phyloP scores from a whole-genome alignment of 192 early-diverging fungal species.

The Entrophospora sp. region DNA sequence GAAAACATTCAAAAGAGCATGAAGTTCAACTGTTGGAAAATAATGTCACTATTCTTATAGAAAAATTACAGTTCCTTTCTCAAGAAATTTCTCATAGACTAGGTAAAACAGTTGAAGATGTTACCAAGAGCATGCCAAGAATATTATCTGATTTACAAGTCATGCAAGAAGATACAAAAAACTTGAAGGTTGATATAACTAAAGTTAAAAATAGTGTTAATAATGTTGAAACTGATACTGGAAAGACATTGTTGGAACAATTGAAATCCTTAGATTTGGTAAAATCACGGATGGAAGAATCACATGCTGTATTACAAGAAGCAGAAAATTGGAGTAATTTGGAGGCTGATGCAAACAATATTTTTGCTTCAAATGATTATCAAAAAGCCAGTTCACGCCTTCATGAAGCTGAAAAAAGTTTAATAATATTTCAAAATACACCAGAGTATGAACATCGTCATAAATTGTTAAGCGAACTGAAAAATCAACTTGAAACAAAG shows the following conservation, averaged over 20 bases:
- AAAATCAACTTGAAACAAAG: slow-evolving; percentile 50
- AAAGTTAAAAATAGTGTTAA: slow-evolving; percentile 38
- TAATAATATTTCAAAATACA: slow-evolving; percentile 55
- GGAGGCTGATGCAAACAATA: slow-evolving; percentile 50
- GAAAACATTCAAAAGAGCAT: neutral
- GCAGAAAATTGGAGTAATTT: slow-evolving; percentile 76
- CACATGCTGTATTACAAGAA: slow-evolving; percentile 52
- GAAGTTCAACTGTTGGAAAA: slow-evolving; percentile 10
- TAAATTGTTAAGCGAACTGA: slow-evolving; percentile 42
- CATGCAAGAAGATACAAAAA: slow-evolving; percentile 42
- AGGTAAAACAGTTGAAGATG: slow-evolving; percentile 43
- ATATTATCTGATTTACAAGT: slow-evolving; percentile 53
- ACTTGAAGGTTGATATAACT: slow-evolving; percentile 37
- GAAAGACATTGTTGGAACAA: slow-evolving; percentile 47
- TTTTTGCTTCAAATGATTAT: slow-evolving; percentile 57
- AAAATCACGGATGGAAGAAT: slow-evolving; percentile 57
- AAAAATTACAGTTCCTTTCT: slow-evolving; percentile 48
- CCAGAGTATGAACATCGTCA: slow-evolving; percentile 58
- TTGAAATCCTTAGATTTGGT: slow-evolving; percentile 56
- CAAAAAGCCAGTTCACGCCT: slow-evolving; percentile 50
- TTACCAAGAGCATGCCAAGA: slow-evolving; percentile 50
- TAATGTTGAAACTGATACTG: slow-evolving; percentile 32
- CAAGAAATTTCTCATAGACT: slow-evolving; percentile 48
- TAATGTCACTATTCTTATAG: slow-evolving; percentile 21
- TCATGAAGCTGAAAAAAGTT: slow-evolving; percentile 51